Evolutionary conservation across 805 yeast species (phyloP).

Genomic region (Lachancea sp.): DNA sequence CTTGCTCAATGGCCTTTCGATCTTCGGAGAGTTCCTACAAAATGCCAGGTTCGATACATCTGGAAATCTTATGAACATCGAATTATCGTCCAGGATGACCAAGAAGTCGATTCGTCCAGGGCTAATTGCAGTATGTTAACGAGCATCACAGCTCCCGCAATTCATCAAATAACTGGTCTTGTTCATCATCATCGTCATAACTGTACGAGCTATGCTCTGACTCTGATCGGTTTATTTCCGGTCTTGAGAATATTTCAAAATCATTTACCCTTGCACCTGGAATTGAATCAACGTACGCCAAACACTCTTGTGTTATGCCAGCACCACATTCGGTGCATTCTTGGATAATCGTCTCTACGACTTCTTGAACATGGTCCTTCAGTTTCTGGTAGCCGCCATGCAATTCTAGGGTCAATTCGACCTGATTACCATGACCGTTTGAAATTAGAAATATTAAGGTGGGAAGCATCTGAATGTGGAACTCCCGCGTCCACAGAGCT

Average conservation of each 20-base stretch:
- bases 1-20: neutral
- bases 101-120: no score
- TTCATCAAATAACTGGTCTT: slow-evolving; percentile 18
- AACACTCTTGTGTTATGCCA: neutral
- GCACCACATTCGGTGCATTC: neutral
- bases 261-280: slow-evolving; percentile 1
- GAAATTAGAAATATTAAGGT: slow-evolving; percentile 7
- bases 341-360: neutral
- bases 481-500: slow-evolving; percentile 22
- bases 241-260: no score
- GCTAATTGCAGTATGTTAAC: no score
- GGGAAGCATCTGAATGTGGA: slow-evolving; percentile 14
- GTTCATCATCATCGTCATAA: slow-evolving; percentile 20
- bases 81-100: neutral
- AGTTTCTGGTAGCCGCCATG: slow-evolving; percentile 11
- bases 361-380: slow-evolving; percentile 2
- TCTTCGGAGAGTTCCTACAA: no score
- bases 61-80: neutral
- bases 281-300: neutral
- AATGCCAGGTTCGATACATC: neutral
- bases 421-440: neutral
- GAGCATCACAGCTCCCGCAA: slow-evolving; percentile 5
- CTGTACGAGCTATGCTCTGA: neutral
- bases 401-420: slow-evolving; percentile 8
- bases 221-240: no score